These are phyloP conservation scores for Xylariaceae sp. DNA, from an alignment of 2,329 filamentous ascomycete species.

Conservation along the genomic window DNA sequence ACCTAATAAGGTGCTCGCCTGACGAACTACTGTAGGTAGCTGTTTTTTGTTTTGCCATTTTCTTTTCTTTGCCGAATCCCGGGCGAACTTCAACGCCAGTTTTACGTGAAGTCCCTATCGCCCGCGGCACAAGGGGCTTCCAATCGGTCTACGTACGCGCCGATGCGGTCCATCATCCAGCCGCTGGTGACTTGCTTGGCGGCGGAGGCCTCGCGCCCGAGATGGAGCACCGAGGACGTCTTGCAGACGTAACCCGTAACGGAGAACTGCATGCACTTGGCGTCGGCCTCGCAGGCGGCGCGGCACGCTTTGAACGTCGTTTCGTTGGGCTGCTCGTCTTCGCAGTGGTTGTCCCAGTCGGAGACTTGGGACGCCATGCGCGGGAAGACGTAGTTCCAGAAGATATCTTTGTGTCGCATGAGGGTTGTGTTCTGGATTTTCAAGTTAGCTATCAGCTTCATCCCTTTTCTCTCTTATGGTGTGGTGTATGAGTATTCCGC, in stretches of 20 bases:
- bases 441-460: slow-evolving; percentile 4
- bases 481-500: no score
- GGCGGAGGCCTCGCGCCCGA: slow-evolving; percentile 22
- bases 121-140: slow-evolving; percentile 21
- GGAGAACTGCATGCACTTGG: slow-evolving; percentile 31
- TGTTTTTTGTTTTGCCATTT: no score
- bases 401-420: slow-evolving; percentile 30
- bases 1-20: no score
- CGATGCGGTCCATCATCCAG: slow-evolving; percentile 30
- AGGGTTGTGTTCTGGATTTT: slow-evolving; percentile 21
- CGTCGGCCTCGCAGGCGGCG: slow-evolving; percentile 22
- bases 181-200: slow-evolving; percentile 24
- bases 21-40: no score
- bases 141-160: slow-evolving; percentile 25
- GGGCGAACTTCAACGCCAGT: no score
- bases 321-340: slow-evolving; percentile 17
- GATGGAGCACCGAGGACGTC: slow-evolving; percentile 23
- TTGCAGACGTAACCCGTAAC: slow-evolving; percentile 26
- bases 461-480: background rate
- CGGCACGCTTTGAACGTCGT: slow-evolving; percentile 26
- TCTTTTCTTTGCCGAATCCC: no score
- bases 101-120: no score
- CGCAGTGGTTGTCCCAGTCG: slow-evolving; percentile 32
- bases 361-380: slow-evolving; percentile 19
- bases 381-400: slow-evolving; percentile 26